Evolutionary conservation across 371 early-diverging fungal species (phyloP).

Genomic region (Rhizopus arrhizus): DNA sequence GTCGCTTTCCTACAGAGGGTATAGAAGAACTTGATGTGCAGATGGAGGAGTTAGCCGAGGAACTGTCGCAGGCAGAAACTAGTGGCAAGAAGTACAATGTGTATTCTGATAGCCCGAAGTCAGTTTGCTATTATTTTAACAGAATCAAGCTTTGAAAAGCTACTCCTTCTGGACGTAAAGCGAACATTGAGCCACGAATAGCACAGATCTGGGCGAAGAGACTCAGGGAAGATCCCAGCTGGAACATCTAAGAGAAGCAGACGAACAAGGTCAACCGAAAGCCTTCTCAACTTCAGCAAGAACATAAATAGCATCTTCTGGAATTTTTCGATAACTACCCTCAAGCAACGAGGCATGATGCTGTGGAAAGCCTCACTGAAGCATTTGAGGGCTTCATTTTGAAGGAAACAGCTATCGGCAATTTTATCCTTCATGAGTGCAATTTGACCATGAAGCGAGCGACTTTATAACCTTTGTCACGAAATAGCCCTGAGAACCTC

Average conservation of each 20-base stretch:
- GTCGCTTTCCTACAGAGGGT: constrained; percentile 3
- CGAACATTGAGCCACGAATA: constrained; percentile 4
- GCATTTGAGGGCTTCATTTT: constrained; percentile 13
- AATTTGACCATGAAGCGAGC: constrained; percentile 16
- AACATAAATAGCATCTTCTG: constrained; percentile 14
- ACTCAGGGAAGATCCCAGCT: constrained; percentile 19
- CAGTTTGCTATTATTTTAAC: constrained; percentile 10
- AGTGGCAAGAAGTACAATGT: constrained; percentile 12
- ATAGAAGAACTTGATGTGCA: constrained; percentile 7
- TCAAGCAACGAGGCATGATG: constrained; percentile 14
- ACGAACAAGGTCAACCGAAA: constrained; percentile 16
- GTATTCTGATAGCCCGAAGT: constrained; percentile 7
- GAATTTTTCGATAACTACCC: constrained; percentile 15
- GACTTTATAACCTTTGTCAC: constrained; percentile 2
- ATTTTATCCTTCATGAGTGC: constrained; percentile 15
- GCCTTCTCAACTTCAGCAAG: constrained; percentile 12
- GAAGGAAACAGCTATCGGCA: constrained; percentile 10
- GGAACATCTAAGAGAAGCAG: constrained; percentile 22
- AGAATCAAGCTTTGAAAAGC: constrained; percentile 16
- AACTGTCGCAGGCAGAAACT: constrained; percentile 4
- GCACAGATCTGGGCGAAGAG: constrained; percentile 17
- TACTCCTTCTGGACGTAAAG: constrained; percentile 10
- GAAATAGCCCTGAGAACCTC: constrained; percentile 11
- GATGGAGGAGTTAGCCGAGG: constrained; percentile 11
- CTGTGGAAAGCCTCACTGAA: constrained; percentile 8